These are phyloP conservation scores for Penicillium pancosmium DNA, from an alignment of 495 filamentous ascomycete genomes.

Conservation along the genomic window DNA sequence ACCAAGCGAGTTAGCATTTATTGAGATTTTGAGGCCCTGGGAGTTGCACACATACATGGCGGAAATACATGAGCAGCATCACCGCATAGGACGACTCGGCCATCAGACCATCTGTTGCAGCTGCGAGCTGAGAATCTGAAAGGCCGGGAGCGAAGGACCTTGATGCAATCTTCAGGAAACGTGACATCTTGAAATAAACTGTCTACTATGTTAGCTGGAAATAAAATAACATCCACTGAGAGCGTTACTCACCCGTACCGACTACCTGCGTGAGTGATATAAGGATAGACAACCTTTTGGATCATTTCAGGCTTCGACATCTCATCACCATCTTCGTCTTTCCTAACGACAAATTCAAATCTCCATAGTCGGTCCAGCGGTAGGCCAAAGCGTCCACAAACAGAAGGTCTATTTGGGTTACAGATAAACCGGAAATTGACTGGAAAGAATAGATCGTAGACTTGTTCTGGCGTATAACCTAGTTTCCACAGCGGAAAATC, in stretches of 20 bases:
- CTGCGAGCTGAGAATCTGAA: slow-evolving; percentile 48
- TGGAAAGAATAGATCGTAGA: slow-evolving; percentile 56
- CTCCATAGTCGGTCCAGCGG: slow-evolving; percentile 45
- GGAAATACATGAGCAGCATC: slow-evolving; percentile 61
- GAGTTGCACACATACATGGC: slow-evolving; percentile 37
- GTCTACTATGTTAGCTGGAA: background rate
- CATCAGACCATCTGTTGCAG: slow-evolving; percentile 53
- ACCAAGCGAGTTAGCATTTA: background rate
- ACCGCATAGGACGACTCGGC: slow-evolving; percentile 48
- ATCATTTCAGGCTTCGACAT: slow-evolving; percentile 35
- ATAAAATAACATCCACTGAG: background rate
- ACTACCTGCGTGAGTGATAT: slow-evolving; percentile 33
- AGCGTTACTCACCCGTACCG: slow-evolving; percentile 31
- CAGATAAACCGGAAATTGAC: slow-evolving; percentile 48
- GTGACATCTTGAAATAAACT: slow-evolving; percentile 32
- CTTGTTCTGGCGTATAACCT: slow-evolving; percentile 48
- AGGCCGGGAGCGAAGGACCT: slow-evolving; percentile 48
- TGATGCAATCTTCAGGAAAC: slow-evolving; percentile 52
- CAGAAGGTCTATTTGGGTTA: slow-evolving; percentile 44
- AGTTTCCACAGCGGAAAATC: slow-evolving; percentile 50
- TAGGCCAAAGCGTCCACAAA: slow-evolving; percentile 51
- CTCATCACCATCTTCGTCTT: slow-evolving; percentile 30
- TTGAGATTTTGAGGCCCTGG: background rate
- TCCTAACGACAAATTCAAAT: slow-evolving; percentile 47
- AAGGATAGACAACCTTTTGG: slow-evolving; percentile 33